Evolutionary conservation across 139 green algal species (phyloP), one percentile per base, ranked within the genome.

Genomic region (Microglena sp.): DNA sequence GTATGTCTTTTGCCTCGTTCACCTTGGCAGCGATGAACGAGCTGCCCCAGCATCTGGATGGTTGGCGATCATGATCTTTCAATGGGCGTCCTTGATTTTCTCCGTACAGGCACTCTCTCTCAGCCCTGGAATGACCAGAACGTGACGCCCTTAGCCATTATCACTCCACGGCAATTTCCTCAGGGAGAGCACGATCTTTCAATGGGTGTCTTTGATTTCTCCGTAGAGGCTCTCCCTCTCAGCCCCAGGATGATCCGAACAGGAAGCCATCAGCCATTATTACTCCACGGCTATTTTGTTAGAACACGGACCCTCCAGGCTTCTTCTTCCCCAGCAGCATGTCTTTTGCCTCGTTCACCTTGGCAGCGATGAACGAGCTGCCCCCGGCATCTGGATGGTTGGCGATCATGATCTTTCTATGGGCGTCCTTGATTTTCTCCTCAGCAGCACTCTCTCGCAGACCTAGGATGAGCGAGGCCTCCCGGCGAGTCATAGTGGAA

Each of bases 261-360:
- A n/a, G n/a, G n/a, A n/a, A n/a, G n/a, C n/a, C n/a, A n/a, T n/a
- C n/a, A n/a, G n/a, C n/a, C n/a, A n/a, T n/a, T n/a, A n/a, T n/a
- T n/a, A n/a, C n/a, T n/a, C n/a, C n/a, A n/a, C n/a, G n/a, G n/a
- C n/a, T n/a, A n/a, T n/a, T n/a, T n/a, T n/a, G n/a, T n/a, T n/a
- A n/a, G n/a, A n/a, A n/a, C n/a, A n/a, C n/a, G n/a, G n/a, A n/a
- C n/a, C n/a, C n/a, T n/a, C 65, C 66, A 0, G 27, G 62, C 50
- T 76, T 76, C 33, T 82, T 83, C 77, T 97, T 96, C 6, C 87
- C 89, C 5, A 96, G 60, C 64, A 99, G 57, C 43, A 96, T 77
- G 58, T 97, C 93, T 72, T 99, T 99, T 0, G 93, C 93, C 61
- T 99, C 93, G 54, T 99, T 99, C 4, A 99, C 85, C 62, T 99